Percentiles rank a stretch among this genome's conserved stretches.
Conservation (phyloP, 2,329 filamentous ascomycete species). For the Colletotrichum horii region DNA sequence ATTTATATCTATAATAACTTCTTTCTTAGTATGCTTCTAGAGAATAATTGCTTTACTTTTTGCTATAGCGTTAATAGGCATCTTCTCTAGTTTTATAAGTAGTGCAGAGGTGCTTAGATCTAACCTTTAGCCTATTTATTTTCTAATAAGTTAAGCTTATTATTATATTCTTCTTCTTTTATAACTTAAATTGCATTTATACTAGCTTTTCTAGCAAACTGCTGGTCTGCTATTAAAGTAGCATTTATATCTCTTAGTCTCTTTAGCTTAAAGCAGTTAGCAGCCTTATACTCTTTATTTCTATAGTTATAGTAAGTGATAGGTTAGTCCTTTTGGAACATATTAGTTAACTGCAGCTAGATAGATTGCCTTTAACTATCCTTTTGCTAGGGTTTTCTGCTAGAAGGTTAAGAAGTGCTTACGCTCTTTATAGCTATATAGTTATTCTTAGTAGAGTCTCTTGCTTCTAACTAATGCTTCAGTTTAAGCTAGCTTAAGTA, state of each 20-base stretch:
- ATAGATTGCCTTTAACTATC: background rate
- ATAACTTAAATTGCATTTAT: background rate
- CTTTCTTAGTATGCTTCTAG: no score
- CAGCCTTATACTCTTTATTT: background rate
- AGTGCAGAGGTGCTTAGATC: no score
- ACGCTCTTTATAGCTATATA: background rate
- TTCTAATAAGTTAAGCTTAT: no score
- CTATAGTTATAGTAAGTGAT: background rate
- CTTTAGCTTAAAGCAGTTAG: background rate
- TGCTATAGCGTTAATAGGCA: no score
- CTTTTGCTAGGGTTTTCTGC: background rate
- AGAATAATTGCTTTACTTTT: no score
- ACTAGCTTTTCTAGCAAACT: background rate
- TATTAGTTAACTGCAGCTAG: background rate
- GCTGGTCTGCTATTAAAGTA: background rate
- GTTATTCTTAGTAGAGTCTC: background rate
- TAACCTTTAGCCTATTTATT: no score
- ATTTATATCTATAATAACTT: no score
- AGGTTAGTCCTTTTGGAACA: background rate
- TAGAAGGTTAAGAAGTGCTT: background rate
- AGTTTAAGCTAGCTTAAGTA: background rate
- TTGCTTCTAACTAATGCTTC: background rate
- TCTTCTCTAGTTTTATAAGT: no score
- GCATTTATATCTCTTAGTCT: background rate
- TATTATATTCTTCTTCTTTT: background rate